Conservation (phyloP, 805 yeast species). For the Nakazawaea populi region DNA sequence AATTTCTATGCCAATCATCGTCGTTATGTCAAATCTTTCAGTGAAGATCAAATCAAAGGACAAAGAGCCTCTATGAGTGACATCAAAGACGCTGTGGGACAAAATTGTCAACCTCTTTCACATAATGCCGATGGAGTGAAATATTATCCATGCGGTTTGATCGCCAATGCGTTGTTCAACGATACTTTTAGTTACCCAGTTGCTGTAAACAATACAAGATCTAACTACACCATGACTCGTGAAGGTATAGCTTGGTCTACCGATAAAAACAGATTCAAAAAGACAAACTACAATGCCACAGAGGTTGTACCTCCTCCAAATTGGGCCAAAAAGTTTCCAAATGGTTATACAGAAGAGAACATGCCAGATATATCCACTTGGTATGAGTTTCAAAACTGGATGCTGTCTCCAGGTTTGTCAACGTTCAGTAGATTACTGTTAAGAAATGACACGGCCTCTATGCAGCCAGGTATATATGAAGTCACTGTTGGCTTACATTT, state of each 20-base stretch:
- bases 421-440: slow-evolving; percentile 59
- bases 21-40: slow-evolving; percentile 83
- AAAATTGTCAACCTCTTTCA: slow-evolving; percentile 63
- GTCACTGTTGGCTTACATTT: slow-evolving; percentile 66
- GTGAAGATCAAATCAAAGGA: slow-evolving; percentile 78
- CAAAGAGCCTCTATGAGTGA: slow-evolving; percentile 46
- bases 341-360: slow-evolving; percentile 67
- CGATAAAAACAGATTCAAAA: slow-evolving; percentile 57
- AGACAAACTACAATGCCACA: slow-evolving; percentile 50
- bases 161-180: slow-evolving; percentile 75
- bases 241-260: slow-evolving; percentile 68
- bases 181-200: slow-evolving; percentile 58
- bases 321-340: slow-evolving; percentile 64
- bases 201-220: slow-evolving; percentile 36
- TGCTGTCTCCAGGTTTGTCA: slow-evolving; percentile 76
- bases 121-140: slow-evolving; percentile 40
- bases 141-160: slow-evolving; percentile 78
- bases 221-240: slow-evolving; percentile 38
- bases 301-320: slow-evolving; percentile 82
- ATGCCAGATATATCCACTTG: slow-evolving; percentile 63
- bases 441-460: slow-evolving; percentile 51
- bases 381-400: slow-evolving; percentile 79
- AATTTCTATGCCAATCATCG: slow-evolving; percentile 93
- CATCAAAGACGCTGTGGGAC: slow-evolving; percentile 48
- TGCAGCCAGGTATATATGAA: slow-evolving; percentile 57